Conservation (phyloP, 805 yeast genomes). For the Starmerella apis region DNA sequence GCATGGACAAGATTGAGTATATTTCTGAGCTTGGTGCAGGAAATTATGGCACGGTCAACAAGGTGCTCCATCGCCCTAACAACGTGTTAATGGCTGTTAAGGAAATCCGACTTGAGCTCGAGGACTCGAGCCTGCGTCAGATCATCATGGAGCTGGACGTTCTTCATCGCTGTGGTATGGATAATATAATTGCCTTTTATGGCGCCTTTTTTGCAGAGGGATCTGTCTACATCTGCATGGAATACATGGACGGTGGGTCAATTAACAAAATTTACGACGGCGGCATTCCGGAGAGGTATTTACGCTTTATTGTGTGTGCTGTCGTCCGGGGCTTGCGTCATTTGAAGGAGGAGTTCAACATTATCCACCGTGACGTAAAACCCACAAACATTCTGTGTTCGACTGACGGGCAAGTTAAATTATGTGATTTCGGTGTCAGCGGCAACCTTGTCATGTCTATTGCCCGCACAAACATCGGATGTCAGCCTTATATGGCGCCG, state of each 20-base stretch:
- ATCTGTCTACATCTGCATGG: constrained; percentile 97
- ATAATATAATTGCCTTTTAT: constrained; percentile 87
- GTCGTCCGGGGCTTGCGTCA: constrained; percentile 74
- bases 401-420: constrained; percentile 72
- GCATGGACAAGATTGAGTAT: constrained; percentile 65
- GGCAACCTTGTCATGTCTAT: constrained; percentile 91
- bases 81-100: constrained; percentile 94
- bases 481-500: constrained; percentile 98
- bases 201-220: constrained; percentile 98
- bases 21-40: constrained; percentile 85
- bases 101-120: constrained; percentile 85
- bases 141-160: constrained; percentile 94
- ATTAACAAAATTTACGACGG: constrained; percentile 71
- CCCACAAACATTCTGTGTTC: constrained; percentile 88
- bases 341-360: constrained; percentile 80
- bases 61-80: constrained; percentile 87
- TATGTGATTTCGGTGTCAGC: constrained; percentile 93
- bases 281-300: constrained; percentile 68
- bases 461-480: constrained; percentile 92
- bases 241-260: constrained; percentile 94
- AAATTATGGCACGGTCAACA: constrained; percentile 90
- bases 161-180: constrained; percentile 80
- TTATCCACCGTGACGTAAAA: constrained; percentile 92
- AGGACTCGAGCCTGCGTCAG: constrained; percentile 86
- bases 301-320: constrained; percentile 69